phyloP scores from a whole-genome alignment of 176 grass and related monocot species.

The Carex cristatella region DNA sequence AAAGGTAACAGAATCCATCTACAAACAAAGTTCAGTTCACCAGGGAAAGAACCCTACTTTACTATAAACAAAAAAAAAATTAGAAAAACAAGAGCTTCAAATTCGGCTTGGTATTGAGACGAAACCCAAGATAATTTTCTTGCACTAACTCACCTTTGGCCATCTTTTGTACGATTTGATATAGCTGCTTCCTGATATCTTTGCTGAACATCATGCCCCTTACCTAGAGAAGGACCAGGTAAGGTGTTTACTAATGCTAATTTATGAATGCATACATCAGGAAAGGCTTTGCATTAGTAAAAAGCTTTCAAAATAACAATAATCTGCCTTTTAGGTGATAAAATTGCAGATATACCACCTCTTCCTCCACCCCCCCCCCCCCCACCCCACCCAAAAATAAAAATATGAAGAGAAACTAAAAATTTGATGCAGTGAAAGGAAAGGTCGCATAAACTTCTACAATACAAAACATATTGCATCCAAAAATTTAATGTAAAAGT shows the following conservation, averaged over 20 bases:
- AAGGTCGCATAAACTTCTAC: too few species aligned
- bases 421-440: too few species aligned
- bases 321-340: background rate
- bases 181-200: slow-evolving; percentile 95
- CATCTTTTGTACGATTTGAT: slow-evolving; percentile 74
- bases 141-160: slow-evolving; percentile 29
- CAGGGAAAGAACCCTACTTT: background rate
- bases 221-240: slow-evolving; percentile 28
- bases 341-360: background rate
- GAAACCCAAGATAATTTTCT: background rate
- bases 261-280: background rate
- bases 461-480: too few species aligned
- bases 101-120: background rate
- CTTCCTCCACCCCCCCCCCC: background rate
- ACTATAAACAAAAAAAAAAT: background rate
- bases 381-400: too few species aligned
- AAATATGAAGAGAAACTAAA: too few species aligned
- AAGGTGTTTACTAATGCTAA: background rate
- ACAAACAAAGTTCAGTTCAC: background rate
- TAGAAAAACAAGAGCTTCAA: background rate
- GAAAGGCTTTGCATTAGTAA: background rate
- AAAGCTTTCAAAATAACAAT: background rate
- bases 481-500: too few species aligned
- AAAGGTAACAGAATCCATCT: background rate
- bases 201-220: slow-evolving; percentile 92